These are phyloP conservation scores for Solanum pimpinellifolium DNA, from an alignment of 257 asterid genomes.

Conservation along the genomic window DNA sequence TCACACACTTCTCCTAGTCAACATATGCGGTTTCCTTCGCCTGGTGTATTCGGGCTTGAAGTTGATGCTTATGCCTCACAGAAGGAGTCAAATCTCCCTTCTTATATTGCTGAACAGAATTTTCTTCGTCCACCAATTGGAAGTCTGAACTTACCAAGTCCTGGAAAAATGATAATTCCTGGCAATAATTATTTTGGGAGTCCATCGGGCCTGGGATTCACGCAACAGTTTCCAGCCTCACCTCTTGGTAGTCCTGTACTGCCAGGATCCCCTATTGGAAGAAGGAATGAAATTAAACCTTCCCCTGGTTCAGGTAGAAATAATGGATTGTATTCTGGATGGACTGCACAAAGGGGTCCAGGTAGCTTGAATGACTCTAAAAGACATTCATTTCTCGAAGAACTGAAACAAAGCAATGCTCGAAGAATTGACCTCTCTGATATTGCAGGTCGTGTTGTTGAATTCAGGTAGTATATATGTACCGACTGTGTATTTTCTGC, in stretches of 20 bases:
- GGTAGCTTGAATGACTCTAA: slow-evolving; percentile 41
- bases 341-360: slow-evolving; percentile 58
- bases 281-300: slow-evolving; percentile 41
- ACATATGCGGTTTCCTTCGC: slow-evolving; percentile 33
- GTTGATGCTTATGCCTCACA: slow-evolving; percentile 34
- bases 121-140: slow-evolving; percentile 31
- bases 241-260: slow-evolving; percentile 66
- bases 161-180: slow-evolving; percentile 36
- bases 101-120: slow-evolving; percentile 46
- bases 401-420: slow-evolving; percentile 52
- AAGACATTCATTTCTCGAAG: slow-evolving; percentile 66
- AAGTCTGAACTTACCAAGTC: slow-evolving; percentile 31
- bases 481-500: background rate
- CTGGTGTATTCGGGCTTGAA: slow-evolving; percentile 28
- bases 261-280: slow-evolving; percentile 61
- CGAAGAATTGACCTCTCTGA: slow-evolving; percentile 65
- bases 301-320: slow-evolving; percentile 43
- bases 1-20: slow-evolving; percentile 43
- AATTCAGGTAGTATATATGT: slow-evolving; percentile 46
- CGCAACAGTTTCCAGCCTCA: slow-evolving; percentile 53
- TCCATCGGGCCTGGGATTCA: slow-evolving; percentile 35
- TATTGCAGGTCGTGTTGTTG: slow-evolving; percentile 56
- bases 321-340: slow-evolving; percentile 38
- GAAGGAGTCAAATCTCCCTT: slow-evolving; percentile 24
- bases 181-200: slow-evolving; percentile 44